Conservation (phyloP, 2,329 filamentous ascomycete genomes). For the Neonectria faginata region DNA sequence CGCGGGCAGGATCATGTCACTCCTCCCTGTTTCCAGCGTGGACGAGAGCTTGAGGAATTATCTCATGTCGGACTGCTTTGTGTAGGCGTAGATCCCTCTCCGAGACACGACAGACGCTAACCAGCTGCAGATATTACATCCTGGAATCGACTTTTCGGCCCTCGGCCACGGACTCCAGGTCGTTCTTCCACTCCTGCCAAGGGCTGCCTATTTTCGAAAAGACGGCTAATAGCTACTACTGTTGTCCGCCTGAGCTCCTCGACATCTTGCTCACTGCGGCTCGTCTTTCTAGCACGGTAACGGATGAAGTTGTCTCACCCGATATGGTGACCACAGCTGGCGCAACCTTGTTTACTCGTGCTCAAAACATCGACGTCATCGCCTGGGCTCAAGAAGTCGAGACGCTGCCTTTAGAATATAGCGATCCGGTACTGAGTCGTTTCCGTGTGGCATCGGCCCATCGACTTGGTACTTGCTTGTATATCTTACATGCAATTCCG, state of each 20-base stretch:
- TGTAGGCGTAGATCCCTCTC: slow-evolving; percentile 45
- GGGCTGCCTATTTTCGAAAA: slow-evolving; percentile 54
- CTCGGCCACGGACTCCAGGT: slow-evolving; percentile 46
- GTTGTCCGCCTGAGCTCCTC: slow-evolving; percentile 59
- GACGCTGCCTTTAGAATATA: slow-evolving; percentile 50
- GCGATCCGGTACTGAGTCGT: slow-evolving; percentile 51
- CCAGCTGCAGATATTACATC: slow-evolving; percentile 55
- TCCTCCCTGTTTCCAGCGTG: slow-evolving; percentile 50
- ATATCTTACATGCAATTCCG: slow-evolving; percentile 56
- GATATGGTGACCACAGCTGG: slow-evolving; percentile 49
- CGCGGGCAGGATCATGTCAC: slow-evolving; percentile 57
- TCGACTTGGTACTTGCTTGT: slow-evolving; percentile 59
- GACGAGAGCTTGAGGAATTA: slow-evolving; percentile 57
- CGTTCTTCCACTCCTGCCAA: slow-evolving; percentile 53
- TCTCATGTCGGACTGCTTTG: slow-evolving; percentile 62
- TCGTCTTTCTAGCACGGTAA: slow-evolving; percentile 51
- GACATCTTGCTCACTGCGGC: slow-evolving; percentile 58
- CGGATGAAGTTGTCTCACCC: slow-evolving; percentile 43
- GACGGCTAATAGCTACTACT: slow-evolving; percentile 60
- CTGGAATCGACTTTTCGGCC: slow-evolving; percentile 59
- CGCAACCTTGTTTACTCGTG: slow-evolving; percentile 51
- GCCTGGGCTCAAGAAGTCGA: slow-evolving; percentile 55
- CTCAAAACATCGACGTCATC: slow-evolving; percentile 55
- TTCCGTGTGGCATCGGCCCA: slow-evolving; percentile 58
- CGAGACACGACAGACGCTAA: slow-evolving; percentile 24